Evolutionary conservation across 768 basidiomycete species (phyloP).

Genomic region (Collybiopsis luxurians): DNA sequence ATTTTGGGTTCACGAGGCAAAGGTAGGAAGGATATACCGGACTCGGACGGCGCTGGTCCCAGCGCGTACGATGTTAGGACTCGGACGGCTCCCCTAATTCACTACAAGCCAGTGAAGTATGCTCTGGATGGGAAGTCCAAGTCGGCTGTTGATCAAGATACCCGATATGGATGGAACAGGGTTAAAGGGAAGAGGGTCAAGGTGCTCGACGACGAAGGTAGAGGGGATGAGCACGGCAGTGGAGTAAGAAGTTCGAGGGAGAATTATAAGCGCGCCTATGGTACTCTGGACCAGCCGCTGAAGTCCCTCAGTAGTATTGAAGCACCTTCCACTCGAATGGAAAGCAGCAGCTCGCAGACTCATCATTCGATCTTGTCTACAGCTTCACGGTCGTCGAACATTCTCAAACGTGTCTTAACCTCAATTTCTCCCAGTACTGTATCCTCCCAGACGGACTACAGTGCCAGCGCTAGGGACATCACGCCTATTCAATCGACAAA

Average conservation of each 20-base stretch:
- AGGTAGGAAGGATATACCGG: too few species aligned
- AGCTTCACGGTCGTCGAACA: background rate
- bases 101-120: too few species aligned
- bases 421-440: background rate
- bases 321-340: background rate
- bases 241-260: background rate
- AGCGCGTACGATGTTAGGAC: background rate
- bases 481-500: background rate
- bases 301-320: background rate
- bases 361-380: background rate
- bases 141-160: background rate
- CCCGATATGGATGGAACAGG: background rate
- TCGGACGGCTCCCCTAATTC: background rate
- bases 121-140: too few species aligned
- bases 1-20: background rate
- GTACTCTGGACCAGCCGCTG: background rate
- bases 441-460: background rate
- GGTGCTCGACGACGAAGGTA: background rate
- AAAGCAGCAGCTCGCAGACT: background rate
- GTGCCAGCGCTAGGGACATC: background rate
- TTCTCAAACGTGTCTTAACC: constrained; percentile 5
- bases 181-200: background rate
- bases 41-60: too few species aligned
- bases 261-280: background rate
- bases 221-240: background rate